A percentile compares a stretch with the other conserved stretches of the same genome.
phyloP scores from a whole-genome alignment of 202 grass and related monocot species.

The Digitaria exilis region DNA sequence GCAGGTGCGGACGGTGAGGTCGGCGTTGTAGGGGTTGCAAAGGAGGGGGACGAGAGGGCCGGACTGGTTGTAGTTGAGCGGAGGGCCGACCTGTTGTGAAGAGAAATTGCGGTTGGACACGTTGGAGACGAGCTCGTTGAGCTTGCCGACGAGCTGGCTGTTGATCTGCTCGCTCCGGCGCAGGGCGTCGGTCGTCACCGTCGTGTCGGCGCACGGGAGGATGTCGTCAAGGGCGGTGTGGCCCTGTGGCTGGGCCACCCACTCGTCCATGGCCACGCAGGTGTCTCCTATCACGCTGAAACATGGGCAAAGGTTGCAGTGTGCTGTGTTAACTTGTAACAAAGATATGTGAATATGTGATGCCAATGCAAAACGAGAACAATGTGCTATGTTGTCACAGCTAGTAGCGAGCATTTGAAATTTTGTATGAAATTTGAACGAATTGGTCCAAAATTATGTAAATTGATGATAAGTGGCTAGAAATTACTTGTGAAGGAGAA shows the following conservation, averaged over 20 bases:
- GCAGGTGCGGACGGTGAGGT: slow-evolving; percentile 51
- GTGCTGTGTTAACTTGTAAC: not conserved
- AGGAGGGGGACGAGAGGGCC: slow-evolving; percentile 60
- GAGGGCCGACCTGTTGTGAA: slow-evolving; percentile 1
- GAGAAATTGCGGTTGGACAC: slow-evolving; percentile 66
- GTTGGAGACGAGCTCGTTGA: slow-evolving; percentile 56
- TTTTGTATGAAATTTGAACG: too few species aligned
- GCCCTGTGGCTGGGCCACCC: slow-evolving; percentile 56
- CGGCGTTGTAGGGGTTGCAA: slow-evolving; percentile 64
- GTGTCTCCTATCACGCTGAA: slow-evolving; percentile 70
- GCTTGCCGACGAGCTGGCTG: slow-evolving; percentile 42
- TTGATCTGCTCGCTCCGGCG: slow-evolving; percentile 61
- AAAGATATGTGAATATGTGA: not conserved
- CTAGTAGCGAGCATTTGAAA: not conserved
- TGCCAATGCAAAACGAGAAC: not conserved
- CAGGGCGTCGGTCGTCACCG: slow-evolving; percentile 57
- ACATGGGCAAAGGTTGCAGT: not conserved
- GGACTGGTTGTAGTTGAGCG: slow-evolving; percentile 75
- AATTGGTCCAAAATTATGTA: not conserved
- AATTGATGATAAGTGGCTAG: not conserved
- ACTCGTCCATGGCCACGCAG: slow-evolving; percentile 86
- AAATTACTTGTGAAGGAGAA: slow-evolving; percentile 78
- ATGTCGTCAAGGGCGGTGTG: slow-evolving; percentile 80
- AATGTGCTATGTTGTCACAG: not conserved
- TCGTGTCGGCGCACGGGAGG: slow-evolving; percentile 73